Base-by-base conservation (phyloP, 1,139 yeast genomes). In the Chernovozyma aurita region DNA sequence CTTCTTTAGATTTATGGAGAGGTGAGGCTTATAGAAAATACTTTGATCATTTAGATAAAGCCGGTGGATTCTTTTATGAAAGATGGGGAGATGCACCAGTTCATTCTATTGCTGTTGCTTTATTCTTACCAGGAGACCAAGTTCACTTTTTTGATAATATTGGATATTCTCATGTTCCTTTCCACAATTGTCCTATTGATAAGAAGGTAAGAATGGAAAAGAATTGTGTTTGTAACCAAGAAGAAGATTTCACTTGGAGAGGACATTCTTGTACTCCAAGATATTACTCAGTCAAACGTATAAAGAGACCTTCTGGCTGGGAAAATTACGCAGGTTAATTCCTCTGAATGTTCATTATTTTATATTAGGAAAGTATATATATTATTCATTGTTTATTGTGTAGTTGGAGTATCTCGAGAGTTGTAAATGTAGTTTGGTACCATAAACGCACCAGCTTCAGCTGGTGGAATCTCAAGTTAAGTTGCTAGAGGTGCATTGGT, bases 51-150 rank as follows among this genome's bases (percentile, higher is more conserved):
- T 73, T 85, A 49, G 95, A 85, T 57, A 62, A 76, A 46, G 75
- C 84, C 13, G 95, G 95, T 52, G 95, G 95, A 4, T 86, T 86
- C 64, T 86, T 82, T 62, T 86, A 86, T 57, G 95, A 86, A 63
- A 74, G 95, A 56, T 86, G 95, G 95, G 95, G 95, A 42, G 95
- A 85, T 61, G 95, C 95, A 11, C 95, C 95, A 27, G 81, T 86
- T 28, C 95, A 86, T 56, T 83, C 95, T 12, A 78, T 86, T 50
- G 95, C 92, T 12, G 95, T 85, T n/a, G 68, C 90, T 3, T 63
- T 85, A 42, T 80, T 86, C 59, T 62, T 85, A 53, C 77, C 80
- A 42, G 73, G 74, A 56, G 77, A 74, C 26, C 73, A 78, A 53
- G 59, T 85, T 38, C 92, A 87, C 57, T 82, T 80, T 70, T 83